These are phyloP conservation scores for Cordyceps tenuipes DNA, from an alignment of 2,329 filamentous ascomycete species.

Conservation along the genomic window DNA sequence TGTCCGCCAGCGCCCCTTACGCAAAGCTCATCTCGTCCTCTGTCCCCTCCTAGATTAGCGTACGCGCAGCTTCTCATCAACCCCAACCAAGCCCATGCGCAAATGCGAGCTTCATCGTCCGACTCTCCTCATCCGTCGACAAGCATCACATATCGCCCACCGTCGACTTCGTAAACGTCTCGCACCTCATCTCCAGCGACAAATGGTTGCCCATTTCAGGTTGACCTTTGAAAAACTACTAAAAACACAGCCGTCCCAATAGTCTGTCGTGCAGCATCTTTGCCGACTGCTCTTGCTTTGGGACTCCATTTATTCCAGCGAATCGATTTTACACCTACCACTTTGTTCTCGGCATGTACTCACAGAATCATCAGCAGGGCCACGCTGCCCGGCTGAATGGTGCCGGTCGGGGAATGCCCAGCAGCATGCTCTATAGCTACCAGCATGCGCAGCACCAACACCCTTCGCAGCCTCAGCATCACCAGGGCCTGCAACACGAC, in stretches of 20 bases:
- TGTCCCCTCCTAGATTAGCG: conserved; percentile 23
- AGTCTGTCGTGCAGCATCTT: conserved; percentile 16
- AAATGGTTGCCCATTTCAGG: conserved; percentile 18
- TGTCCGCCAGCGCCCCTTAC: not conserved
- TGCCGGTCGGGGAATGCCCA: conserved; percentile 47
- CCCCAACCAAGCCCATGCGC: conserved; percentile 27
- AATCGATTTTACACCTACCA: not conserved
- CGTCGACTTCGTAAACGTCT: conserved; percentile 9
- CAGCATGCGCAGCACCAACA: conserved; percentile 54
- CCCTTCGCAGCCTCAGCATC: conserved; percentile 56
- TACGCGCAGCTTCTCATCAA: conserved; percentile 17
- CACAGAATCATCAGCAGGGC: conserved; percentile 61
- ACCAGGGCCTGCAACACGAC: conserved; percentile 51
- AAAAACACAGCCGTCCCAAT: conserved; percentile 7
- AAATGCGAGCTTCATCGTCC: conserved; percentile 28
- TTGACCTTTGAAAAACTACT: conserved; percentile 13
- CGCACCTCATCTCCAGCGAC: conserved; percentile 13
- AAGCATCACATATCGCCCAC: conserved; percentile 18
- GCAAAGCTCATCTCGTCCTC: not conserved
- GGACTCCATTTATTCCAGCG: not conserved
- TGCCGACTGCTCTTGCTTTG: conserved; percentile 17
- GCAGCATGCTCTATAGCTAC: conserved; percentile 60
- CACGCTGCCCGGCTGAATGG: conserved; percentile 68
- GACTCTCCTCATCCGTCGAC: conserved; percentile 25
- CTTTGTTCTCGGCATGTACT: conserved; percentile 54